These are phyloP conservation scores for Polygonum aviculare DNA, from an alignment of 148 eudicot species.

Conservation along the genomic window DNA sequence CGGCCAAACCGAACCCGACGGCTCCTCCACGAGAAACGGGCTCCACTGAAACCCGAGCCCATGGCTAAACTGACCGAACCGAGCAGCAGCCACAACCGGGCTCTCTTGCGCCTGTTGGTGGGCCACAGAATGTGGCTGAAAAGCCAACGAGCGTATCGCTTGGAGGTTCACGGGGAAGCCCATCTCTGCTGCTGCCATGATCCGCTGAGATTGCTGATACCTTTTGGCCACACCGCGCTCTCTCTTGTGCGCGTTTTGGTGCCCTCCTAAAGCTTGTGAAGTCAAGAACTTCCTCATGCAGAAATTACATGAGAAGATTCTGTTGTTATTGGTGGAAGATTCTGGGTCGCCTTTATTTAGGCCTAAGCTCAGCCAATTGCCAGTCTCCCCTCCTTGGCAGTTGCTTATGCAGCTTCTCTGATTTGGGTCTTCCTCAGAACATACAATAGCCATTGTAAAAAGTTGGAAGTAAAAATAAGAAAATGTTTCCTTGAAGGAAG, in stretches of 20 bases:
- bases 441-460: background rate
- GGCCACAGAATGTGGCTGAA: conserved; percentile 1
- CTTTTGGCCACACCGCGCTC: conserved; percentile 9
- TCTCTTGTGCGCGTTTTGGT: conserved; percentile 10
- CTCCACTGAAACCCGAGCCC: background rate
- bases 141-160: background rate
- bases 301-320: conserved; percentile 5
- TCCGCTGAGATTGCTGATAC: conserved; percentile 10
- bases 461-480: too few relatives aligned
- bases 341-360: background rate
- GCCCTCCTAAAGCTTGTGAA: conserved; percentile 9
- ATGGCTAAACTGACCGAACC: background rate
- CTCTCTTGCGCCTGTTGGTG: background rate
- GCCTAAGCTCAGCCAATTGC: conserved; percentile 9
- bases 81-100: background rate
- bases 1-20: conserved; percentile 7
- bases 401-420: conserved; percentile 1
- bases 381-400: background rate
- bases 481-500: background rate
- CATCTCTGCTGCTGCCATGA: conserved; percentile 12
- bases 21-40: background rate
- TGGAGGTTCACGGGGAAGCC: conserved; percentile 7
- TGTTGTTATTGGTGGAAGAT: background rate
- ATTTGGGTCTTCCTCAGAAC: background rate
- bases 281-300: conserved; percentile 9